Conservation (phyloP, 352 stramenopile genomes). For the Globisporangium parvum region DNA sequence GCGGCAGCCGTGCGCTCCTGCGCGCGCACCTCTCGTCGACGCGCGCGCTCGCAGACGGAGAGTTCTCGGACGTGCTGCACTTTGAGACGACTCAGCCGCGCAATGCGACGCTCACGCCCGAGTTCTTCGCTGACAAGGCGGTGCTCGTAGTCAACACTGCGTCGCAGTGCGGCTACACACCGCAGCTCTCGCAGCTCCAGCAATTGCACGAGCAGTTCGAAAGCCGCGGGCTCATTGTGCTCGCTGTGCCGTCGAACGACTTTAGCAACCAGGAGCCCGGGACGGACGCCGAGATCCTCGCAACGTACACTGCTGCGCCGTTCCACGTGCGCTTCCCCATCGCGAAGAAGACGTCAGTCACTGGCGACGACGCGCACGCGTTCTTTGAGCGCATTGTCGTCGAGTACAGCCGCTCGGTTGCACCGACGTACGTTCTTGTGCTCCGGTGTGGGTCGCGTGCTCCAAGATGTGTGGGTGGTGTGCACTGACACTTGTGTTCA, state of each 20-base stretch:
- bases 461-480: no score
- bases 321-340: constrained; percentile 53
- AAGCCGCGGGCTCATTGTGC: constrained; percentile 36
- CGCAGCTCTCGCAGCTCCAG: constrained; percentile 50
- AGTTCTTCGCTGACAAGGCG: constrained; percentile 33
- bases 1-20: no score
- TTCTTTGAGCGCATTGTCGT: constrained; percentile 62
- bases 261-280: constrained; percentile 53
- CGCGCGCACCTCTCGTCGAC: not conserved
- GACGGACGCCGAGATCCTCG: constrained; percentile 32
- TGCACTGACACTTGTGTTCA: not conserved
- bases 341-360: constrained; percentile 39
- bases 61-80: constrained; percentile 33
- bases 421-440: constrained; percentile 34
- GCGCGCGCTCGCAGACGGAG: constrained; percentile 10
- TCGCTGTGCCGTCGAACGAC: constrained; percentile 67
- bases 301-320: constrained; percentile 26
- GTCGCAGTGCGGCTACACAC: constrained; percentile 43
- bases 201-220: constrained; percentile 40
- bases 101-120: constrained; percentile 18
- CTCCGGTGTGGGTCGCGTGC: not conserved
- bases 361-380: constrained; percentile 38
- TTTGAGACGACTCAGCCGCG: constrained; percentile 27
- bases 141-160: constrained; percentile 70
- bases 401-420: constrained; percentile 59